phyloP scores from a whole-genome alignment of 768 basidiomycete species.

The Lepiota subincarnata region DNA sequence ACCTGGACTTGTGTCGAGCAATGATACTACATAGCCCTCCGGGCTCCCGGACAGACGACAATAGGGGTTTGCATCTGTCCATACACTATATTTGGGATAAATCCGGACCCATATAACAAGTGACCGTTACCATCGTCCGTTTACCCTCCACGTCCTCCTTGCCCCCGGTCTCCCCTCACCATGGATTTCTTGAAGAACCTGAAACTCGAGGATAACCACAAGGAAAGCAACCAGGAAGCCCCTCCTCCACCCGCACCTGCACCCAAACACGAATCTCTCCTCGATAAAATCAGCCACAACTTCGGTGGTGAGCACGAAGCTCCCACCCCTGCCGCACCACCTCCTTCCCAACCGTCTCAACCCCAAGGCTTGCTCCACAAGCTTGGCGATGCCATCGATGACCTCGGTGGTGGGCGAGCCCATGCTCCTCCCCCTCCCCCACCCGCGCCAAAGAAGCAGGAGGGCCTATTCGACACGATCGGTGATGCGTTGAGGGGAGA shows the following conservation, averaged over 20 bases:
- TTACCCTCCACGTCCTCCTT: no score
- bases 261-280: slow-evolving; percentile 6
- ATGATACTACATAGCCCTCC: no score
- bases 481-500: slow-evolving; percentile 7
- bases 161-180: background rate
- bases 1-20: no score
- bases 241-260: background rate
- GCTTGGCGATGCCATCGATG: slow-evolving; percentile 9
- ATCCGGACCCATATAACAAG: no score
- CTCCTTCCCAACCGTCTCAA: background rate
- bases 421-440: slow-evolving; percentile 13
- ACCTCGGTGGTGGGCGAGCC: background rate
- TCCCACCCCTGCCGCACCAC: background rate
- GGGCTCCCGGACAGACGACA: no score
- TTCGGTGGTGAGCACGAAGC: background rate
- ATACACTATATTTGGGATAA: no score
- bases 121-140: no score
- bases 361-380: slow-evolving; percentile 12
- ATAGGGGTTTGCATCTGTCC: no score
- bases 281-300: slow-evolving; percentile 4
- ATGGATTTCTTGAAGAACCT: slow-evolving; percentile 17
- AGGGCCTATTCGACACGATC: slow-evolving; percentile 15
- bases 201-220: slow-evolving; percentile 5
- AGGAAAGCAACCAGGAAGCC: background rate
- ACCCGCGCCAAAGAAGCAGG: slow-evolving; percentile 4